Percentiles rank a stretch among this genome's conserved stretches.
phyloP scores from a whole-genome alignment of 352 stramenopile species.

The Phytopythium oedochilum region DNA sequence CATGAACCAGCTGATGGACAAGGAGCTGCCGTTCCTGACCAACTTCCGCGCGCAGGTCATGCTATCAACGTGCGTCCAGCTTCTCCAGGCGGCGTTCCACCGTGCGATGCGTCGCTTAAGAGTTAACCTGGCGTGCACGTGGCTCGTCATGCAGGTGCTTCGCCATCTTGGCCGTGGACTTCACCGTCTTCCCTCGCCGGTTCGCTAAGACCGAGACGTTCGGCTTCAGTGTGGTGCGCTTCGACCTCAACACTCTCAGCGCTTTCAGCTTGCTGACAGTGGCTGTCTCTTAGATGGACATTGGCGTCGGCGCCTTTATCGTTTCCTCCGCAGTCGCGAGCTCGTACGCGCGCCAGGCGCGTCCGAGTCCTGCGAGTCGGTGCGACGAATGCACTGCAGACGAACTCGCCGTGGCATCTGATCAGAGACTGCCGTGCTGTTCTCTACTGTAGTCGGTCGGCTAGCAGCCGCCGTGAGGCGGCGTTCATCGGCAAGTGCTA shows the following conservation, averaged over 20 bases:
- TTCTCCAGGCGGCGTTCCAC: no score
- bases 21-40: slow-evolving; percentile 73
- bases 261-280: neutral
- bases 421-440: no score
- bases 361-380: slow-evolving; percentile 10
- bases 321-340: slow-evolving; percentile 86
- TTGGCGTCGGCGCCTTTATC: slow-evolving; percentile 94
- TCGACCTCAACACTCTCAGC: neutral
- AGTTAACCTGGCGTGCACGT: no score
- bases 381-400: neutral
- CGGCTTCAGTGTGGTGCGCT: slow-evolving; percentile 91
- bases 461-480: neutral
- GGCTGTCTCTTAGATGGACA: slow-evolving; percentile 89
- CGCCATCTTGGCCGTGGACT: slow-evolving; percentile 98
- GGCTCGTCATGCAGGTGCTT: slow-evolving; percentile 70
- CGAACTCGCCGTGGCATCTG: no score
- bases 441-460: no score
- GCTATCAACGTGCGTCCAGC: slow-evolving; percentile 57
- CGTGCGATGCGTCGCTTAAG: no score
- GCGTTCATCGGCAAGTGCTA: slow-evolving; percentile 29
- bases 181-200: slow-evolving; percentile 93
- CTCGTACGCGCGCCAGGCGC: slow-evolving; percentile 49
- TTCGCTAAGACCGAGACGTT: slow-evolving; percentile 95
- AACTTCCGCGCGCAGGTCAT: slow-evolving; percentile 82
- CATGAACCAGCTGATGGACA: slow-evolving; percentile 68